Percentiles rank a stretch among this genome's conserved stretches.
These are phyloP conservation scores for Colletotrichum destructivum DNA, from an alignment of 2,329 filamentous ascomycete species.

Conservation along the genomic window DNA sequence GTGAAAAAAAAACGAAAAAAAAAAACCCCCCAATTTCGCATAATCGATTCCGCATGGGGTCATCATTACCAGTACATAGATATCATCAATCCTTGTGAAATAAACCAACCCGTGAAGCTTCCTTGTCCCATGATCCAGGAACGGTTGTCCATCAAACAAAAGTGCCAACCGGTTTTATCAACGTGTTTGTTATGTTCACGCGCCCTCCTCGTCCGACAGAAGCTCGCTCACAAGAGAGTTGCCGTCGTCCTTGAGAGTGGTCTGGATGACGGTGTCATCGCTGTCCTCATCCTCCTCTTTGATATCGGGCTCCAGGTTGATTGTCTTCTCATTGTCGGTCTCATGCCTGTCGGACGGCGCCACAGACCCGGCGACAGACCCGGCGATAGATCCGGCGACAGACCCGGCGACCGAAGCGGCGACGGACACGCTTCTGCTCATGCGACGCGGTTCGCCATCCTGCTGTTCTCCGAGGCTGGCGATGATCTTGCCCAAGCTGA, in stretches of 20 bases:
- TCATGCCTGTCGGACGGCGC: slow-evolving; percentile 46
- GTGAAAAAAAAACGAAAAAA: not conserved
- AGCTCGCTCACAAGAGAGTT: slow-evolving; percentile 58
- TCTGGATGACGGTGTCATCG: slow-evolving; percentile 46
- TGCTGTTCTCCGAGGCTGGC: slow-evolving; percentile 68
- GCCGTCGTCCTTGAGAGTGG: slow-evolving; percentile 44
- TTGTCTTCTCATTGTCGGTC: slow-evolving; percentile 55
- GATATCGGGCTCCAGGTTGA: slow-evolving; percentile 60
- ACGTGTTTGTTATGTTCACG: slow-evolving; percentile 9
- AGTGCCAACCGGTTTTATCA: slow-evolving; percentile 1
- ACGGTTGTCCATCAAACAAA: slow-evolving; percentile 11
- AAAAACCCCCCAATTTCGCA: not conserved
- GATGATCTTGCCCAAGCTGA: slow-evolving; percentile 77
- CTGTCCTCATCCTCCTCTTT: slow-evolving; percentile 62
- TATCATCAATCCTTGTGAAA: slow-evolving; percentile 34
- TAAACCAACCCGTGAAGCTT: slow-evolving; percentile 16
- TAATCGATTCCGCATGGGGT: slow-evolving; percentile 14
- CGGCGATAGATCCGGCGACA: not conserved
- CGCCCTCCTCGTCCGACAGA: slow-evolving; percentile 57
- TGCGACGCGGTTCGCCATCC: slow-evolving; percentile 54
- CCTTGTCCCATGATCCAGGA: slow-evolving; percentile 5
- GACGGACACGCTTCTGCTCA: slow-evolving; percentile 62
- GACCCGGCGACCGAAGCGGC: slow-evolving; percentile 45
- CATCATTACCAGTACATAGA: slow-evolving; percentile 39
- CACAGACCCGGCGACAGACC: slow-evolving; percentile 26